Evolutionary conservation across 495 filamentous ascomycete genomes (phyloP).

Genomic region (Mycothermus thermophilus): DNA sequence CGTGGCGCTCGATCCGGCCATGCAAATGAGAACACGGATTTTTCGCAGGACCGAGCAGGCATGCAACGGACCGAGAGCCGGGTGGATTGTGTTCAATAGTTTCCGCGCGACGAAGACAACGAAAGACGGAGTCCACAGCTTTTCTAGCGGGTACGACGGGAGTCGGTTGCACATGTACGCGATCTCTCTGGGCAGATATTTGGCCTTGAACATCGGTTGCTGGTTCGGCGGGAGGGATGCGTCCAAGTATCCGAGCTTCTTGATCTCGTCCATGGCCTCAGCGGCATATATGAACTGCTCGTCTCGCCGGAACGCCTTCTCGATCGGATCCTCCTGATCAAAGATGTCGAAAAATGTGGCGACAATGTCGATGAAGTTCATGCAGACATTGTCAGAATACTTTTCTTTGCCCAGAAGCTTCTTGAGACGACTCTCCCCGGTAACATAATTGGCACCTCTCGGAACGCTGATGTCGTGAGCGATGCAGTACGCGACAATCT

Average conservation of each 20-base stretch:
- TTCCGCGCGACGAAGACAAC: constrained; percentile 63
- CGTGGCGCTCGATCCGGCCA: constrained; percentile 57
- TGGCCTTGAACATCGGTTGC: constrained; percentile 73
- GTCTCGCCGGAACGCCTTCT: constrained; percentile 56
- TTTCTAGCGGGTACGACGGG: constrained; percentile 44
- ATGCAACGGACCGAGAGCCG: constrained; percentile 77
- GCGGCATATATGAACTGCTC: constrained; percentile 42
- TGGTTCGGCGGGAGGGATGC: constrained; percentile 54
- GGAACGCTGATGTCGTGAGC: constrained; percentile 59
- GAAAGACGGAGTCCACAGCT: constrained; percentile 64
- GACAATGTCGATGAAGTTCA: constrained; percentile 63
- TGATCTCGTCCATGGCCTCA: constrained; percentile 52
- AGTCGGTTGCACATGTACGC: constrained; percentile 60
- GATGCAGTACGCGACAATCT: constrained; percentile 71
- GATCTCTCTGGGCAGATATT: constrained; percentile 58
- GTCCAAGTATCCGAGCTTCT: constrained; percentile 44
- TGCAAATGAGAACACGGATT: constrained; percentile 62
- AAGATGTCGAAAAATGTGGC: constrained; percentile 65
- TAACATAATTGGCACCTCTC: constrained; percentile 40
- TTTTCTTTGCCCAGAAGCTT: constrained; percentile 51
- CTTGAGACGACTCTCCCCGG: constrained; percentile 53
- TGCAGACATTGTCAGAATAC: constrained; percentile 46
- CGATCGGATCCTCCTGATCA: constrained; percentile 49
- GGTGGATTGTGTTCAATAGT: constrained; percentile 66
- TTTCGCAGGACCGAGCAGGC: constrained; percentile 77